These are phyloP conservation scores for Pythium oligandrum DNA, from an alignment of 352 stramenopile genomes.

Conservation along the genomic window DNA sequence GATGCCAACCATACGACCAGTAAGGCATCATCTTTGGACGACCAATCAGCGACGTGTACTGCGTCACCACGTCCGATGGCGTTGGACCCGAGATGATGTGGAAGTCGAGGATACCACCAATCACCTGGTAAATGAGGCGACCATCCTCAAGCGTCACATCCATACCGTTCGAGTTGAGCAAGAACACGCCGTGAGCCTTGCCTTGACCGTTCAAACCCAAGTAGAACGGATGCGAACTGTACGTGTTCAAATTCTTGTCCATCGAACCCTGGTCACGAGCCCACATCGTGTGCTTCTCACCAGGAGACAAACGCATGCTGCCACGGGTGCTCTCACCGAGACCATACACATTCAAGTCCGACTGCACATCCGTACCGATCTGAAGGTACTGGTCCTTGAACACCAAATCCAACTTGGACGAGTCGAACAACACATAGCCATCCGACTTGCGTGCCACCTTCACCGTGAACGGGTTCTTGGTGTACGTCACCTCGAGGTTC, in stretches of 20 bases:
- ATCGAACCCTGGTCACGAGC: conserved; percentile 29
- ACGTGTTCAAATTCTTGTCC: conserved; percentile 39
- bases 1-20: conserved; percentile 63
- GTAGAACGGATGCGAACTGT: conserved; percentile 53
- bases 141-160: conserved; percentile 37
- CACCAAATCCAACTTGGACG: conserved; percentile 24
- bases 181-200: conserved; percentile 40
- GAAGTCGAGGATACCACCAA: conserved; percentile 55
- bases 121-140: conserved; percentile 39
- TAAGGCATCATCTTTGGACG: conserved; percentile 46
- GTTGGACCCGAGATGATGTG: conserved; percentile 44
- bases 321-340: conserved; percentile 40
- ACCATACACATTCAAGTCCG: conserved; percentile 31
- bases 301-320: conserved; percentile 22
- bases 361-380: conserved; percentile 26
- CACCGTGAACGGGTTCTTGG: conserved; percentile 32
- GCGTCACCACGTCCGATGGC: conserved; percentile 30
- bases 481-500: conserved; percentile 24
- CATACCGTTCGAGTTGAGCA: too few relatives aligned
- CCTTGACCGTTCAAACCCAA: conserved; percentile 28
- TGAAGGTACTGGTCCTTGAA: conserved; percentile 60
- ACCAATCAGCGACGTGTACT: conserved; percentile 53
- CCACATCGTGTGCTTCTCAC: conserved; percentile 48
- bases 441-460: conserved; percentile 29
- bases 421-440: conserved; percentile 42